Base-by-base conservation (phyloP, 805 yeast species). In the Zygosaccharomyces gambellarensis region DNA sequence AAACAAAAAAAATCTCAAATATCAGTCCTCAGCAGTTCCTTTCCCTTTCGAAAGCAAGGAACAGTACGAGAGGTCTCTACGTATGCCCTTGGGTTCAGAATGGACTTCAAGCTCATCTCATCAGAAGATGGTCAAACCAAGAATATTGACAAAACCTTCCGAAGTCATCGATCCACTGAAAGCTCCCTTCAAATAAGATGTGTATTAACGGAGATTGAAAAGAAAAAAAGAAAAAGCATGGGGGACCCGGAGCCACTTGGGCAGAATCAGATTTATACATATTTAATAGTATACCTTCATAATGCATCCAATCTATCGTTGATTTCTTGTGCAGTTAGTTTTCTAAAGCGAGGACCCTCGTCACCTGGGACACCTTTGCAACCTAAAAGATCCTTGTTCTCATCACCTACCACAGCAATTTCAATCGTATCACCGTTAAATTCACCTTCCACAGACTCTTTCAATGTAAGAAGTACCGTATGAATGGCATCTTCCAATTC, bases 401-500 rank as follows among this genome's bases (percentile, higher is more conserved):
- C 86, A 45, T 81, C 85, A 48, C 96, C 90, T 46, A 94, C 82
- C 36, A 94, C 77, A 22, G 92, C 85, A 51, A 94, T 87, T 70
- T 94, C 99, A 55, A 94, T 92, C 42, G 95, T 90, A 57, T 90
- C 95, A 43, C 98, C 98, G 55, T 86, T 90, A 81, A 94, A 87
- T 65, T 94, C 99, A 49, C 99, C 99, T 69, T 94, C 99, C 45
- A 94, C 92, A 23, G 96, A 83, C 71, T 94, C 99, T 70, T 94
- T 94, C 67, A 94, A 76, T 4, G 99, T 94, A 61, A 94, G 74
- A 42, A 94, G 75, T 0, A 98, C 97, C 65, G 92, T 94, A 69
- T 94, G 98, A 56, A 94, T 88, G 45, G 98, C 99, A 68, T 94
- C 99, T 72, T 94, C 99, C 55, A 94, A 77, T 72, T 94, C 99